phyloP scores from a whole-genome alignment of 345 rosid species.

The Pistacia atlantica region DNA sequence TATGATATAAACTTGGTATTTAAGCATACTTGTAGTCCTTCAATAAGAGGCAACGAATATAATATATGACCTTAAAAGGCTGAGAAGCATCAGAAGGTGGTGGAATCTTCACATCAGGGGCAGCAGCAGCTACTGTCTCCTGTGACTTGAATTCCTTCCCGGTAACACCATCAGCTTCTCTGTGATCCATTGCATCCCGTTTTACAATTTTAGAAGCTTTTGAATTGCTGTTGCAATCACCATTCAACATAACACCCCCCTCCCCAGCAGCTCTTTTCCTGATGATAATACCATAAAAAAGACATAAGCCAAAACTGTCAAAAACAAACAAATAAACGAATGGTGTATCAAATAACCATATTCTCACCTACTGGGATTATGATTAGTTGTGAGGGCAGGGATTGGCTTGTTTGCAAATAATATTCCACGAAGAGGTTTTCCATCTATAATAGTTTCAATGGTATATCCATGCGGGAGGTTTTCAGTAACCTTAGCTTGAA shows the following conservation, averaged over 20 bases:
- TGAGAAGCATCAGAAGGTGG: conserved; percentile 29
- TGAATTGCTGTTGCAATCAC: conserved; percentile 43
- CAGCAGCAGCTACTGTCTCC: conserved; percentile 35
- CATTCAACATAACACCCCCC: conserved; percentile 41
- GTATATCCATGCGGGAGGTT: conserved; percentile 72
- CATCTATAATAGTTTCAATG: conserved; percentile 83
- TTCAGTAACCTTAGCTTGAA: conserved; percentile 84
- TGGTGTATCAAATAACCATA: conserved; percentile 8
- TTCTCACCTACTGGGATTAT: conserved; percentile 50
- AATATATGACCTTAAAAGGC: conserved; percentile 35
- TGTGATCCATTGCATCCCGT: conserved; percentile 30
- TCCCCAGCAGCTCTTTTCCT: conserved; percentile 58
- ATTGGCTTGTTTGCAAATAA: conserved; percentile 70
- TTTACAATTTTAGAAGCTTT: conserved; percentile 32
- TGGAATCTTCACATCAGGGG: conserved; percentile 34
- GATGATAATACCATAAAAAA: conserved; percentile 17
- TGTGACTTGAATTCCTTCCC: conserved; percentile 34
- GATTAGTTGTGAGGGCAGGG: conserved; percentile 32
- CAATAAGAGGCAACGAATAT: conserved; percentile 4
- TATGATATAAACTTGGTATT: background rate
- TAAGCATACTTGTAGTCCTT: conserved; percentile 1
- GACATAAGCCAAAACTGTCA: conserved; percentile 13
- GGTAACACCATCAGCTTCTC: conserved; percentile 29
- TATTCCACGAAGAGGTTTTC: conserved; percentile 84
- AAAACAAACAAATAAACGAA: conserved; percentile 8